Base-by-base conservation (phyloP, 208 protist genomes). In the Trypanosoma conorhini region DNA sequence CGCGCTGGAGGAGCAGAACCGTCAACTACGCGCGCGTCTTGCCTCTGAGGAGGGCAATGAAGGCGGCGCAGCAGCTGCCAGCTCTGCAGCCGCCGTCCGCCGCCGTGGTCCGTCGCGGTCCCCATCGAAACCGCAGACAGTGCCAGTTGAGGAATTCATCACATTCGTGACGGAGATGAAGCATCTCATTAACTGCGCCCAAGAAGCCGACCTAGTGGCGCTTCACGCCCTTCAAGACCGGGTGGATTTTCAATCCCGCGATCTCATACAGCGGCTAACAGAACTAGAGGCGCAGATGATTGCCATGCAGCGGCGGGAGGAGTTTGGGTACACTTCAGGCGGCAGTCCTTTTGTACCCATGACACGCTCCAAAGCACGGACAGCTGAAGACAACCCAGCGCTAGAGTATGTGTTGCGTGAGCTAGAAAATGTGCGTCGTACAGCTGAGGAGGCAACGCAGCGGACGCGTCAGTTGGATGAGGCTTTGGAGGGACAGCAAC, bases 1-100 rank as follows among this genome's bases (percentile, higher is more conserved):
- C 3, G 70, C 60, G 21, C 51, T 75, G 31, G 61, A 67, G 30
- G 46, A 66, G n/a, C 70, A 75, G 62, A 75, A 70, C 24, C 42
- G 44, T 48, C 54, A 48, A 22, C 62, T 75, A n/a, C 70, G 70
- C 13, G 56, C 50, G 31, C 40, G 70, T n/a, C 70, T 75, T 42
- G 70, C 26, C 12, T n/a, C 62, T 46, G 65, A 54, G 7, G 59
- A 62, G 28, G 42, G 55, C 38, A 57, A 21, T 33, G 28, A 59
- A 17, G 54, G 54, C 12, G 57, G 3, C 19, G 8, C 30, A 48
- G 15, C 12, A 19, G 0, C 57, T 40, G 59, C 60, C 35, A 30
- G 7, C 10, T 8, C 44, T 10, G 21, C 31, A 56, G 10, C 12
- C 59, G 28, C 33, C 48, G 31, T 7, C 54, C 15, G 50, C 1